Evolutionary conservation across 768 basidiomycete genomes (phyloP).

Genomic region (Boletellus emodensis): DNA sequence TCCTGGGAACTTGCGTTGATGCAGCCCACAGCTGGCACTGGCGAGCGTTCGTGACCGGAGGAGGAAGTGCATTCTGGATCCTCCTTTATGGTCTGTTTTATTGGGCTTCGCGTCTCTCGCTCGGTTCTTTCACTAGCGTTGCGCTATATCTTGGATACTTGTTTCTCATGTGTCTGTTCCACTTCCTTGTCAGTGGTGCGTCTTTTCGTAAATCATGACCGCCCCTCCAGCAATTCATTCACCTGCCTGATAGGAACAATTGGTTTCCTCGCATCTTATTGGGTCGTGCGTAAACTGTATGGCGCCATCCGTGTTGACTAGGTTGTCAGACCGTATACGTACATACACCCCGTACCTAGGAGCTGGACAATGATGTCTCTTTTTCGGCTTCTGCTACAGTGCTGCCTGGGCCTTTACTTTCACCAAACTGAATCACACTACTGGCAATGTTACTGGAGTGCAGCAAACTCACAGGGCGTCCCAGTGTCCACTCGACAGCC

Average conservation of each 20-base stretch:
- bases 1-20: slow-evolving; percentile 3
- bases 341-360: slow-evolving; percentile 8
- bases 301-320: slow-evolving; percentile 75
- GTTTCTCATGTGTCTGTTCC: slow-evolving; percentile 72
- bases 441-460: no score
- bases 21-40: slow-evolving; percentile 80
- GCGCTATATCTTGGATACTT: slow-evolving; percentile 90
- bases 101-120: slow-evolving; percentile 80
- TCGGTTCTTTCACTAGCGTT: slow-evolving; percentile 77
- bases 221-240: neutral
- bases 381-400: neutral
- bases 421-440: no score
- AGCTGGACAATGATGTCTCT: slow-evolving; percentile 3
- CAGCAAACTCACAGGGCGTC: no score
- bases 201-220: neutral
- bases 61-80: slow-evolving; percentile 90
- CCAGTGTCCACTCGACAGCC: no score
- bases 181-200: slow-evolving; percentile 84
- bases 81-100: slow-evolving; percentile 86
- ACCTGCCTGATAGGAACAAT: slow-evolving; percentile 62
- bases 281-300: slow-evolving; percentile 85
- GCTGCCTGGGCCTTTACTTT: neutral
- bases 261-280: slow-evolving; percentile 87
- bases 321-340: slow-evolving; percentile 1
- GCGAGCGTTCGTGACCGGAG: slow-evolving; percentile 89